Evolutionary conservation across 2,329 filamentous ascomycete species (phyloP), one percentile per base, ranked within the genome.

Genomic region (Diaporthe nobilis): DNA sequence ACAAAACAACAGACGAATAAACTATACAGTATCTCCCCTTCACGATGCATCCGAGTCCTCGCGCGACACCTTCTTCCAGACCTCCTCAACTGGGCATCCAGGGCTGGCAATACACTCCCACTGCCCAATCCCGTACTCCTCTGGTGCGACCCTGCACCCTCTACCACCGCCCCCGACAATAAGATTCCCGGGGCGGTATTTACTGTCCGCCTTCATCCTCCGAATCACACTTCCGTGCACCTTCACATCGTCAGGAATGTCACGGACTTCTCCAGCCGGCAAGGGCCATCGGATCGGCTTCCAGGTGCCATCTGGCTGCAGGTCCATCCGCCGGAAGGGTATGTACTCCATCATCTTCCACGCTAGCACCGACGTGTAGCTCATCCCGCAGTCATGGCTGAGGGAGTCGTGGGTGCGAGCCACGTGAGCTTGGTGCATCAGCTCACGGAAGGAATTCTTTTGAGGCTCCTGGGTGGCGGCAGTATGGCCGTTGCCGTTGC

Each of bases 341-440:
- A 96, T 86, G 81, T 93, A 95, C 80, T 96, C 94, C 94, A 96
- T 94, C 31, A 94, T 82, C 49, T 92, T 93, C 94, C 94, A 96
- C 2, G 88, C 89, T 0, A 93, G 79, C 0, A 95, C 93, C 0
- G 91, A 90, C 5, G 85, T 73, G 34, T 78, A 77, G 0, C 87
- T 82, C 5, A 94, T 85, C 0, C 94, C 94, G 17, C 90, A 89
- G 17, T 88, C 87, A 79, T 91, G 94, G 67, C 89, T 85, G 0
- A 96, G 88, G 4, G 93, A 94, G 82, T 96, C 94, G 81, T 96
- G 94, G 57, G 95, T 89, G 4, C 81, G 84, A 0, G 89, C 86
- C 3, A 85, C 81, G 75, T 90, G 88, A 0, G 93, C 92, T 34
- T 84, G 85, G 76, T 91, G 86, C 73, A 95, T 88, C 73, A 92